Evolutionary conservation across 2,329 filamentous ascomycete genomes (phyloP).

Genomic region (Paraphaeosphaeria sporulosa): DNA sequence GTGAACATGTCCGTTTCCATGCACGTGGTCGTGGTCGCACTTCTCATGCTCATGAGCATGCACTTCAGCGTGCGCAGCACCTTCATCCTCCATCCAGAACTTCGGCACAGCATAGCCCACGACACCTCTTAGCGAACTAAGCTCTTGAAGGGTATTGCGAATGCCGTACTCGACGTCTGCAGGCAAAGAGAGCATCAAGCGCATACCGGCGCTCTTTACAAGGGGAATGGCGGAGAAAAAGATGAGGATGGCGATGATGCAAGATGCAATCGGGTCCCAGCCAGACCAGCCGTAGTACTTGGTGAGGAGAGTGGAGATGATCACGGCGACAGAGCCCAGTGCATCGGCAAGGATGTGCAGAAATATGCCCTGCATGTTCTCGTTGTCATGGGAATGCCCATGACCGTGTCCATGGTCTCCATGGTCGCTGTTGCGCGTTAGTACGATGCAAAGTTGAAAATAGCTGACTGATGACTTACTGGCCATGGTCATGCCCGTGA

Average conservation of each 20-base stretch:
- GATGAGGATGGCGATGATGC: slow-evolving; percentile 90
- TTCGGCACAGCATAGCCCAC: slow-evolving; percentile 85
- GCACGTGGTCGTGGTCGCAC: slow-evolving; percentile 40
- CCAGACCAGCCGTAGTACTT: slow-evolving; percentile 89
- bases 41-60: slow-evolving; percentile 51
- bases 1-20: slow-evolving; percentile 39
- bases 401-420: slow-evolving; percentile 54
- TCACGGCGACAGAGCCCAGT: slow-evolving; percentile 91
- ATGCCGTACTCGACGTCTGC: slow-evolving; percentile 87
- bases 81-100: slow-evolving; percentile 87
- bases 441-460: slow-evolving; percentile 15
- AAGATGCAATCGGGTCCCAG: slow-evolving; percentile 94
- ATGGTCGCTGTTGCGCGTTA: slow-evolving; percentile 43
- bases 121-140: slow-evolving; percentile 83
- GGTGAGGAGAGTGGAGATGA: slow-evolving; percentile 87
- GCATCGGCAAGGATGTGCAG: slow-evolving; percentile 95
- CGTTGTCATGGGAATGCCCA: slow-evolving; percentile 76
- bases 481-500: slow-evolving; percentile 56
- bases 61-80: slow-evolving; percentile 48
- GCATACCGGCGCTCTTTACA: slow-evolving; percentile 82
- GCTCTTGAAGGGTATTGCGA: slow-evolving; percentile 83
- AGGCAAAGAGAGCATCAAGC: slow-evolving; percentile 83
- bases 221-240: slow-evolving; percentile 91
- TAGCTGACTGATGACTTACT: slow-evolving; percentile 38
- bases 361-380: slow-evolving; percentile 99